Base-by-base conservation (phyloP, 1,284 basidiomycete genomes). In the Malassezia psittaci region DNA sequence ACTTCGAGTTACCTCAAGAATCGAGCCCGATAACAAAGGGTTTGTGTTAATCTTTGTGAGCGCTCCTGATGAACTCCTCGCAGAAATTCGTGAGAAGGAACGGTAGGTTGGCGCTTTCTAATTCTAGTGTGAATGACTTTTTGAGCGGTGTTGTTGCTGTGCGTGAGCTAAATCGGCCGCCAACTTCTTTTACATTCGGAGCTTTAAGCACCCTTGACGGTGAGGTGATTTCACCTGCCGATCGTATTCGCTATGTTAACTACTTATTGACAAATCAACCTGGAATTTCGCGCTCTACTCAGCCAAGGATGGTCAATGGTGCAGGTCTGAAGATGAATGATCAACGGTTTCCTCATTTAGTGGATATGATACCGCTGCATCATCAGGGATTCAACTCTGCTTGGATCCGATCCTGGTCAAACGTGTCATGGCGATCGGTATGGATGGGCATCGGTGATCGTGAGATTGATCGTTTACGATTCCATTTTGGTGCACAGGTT, bases 401-500 rank as follows among this genome's bases (percentile, higher is more conserved):
- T 2, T 75, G 72, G 72, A 49, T 75, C 32, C 60, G 65, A 34
- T 45, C 62, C 1, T 72, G 66, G 68, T 51, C 61, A n/a, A 62
- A 64, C 45, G 60, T 59, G 19, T 56, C 59, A 1, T 55, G 63
- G 15, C 41, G 53, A 21, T 59, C 64, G 12, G 43, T 65, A 2
- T 46, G 64, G 24, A 57, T 62, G 18, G 62, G 65, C 38, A 61
- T 72, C 13, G 58, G 54, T 0, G 36, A 65, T 15, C 45, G 57
- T 29, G 68, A 74, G 32, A 62, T 74, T 32, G 72, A 73, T 40
- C 60, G 61, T 24, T 58, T 74, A 34, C 62, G 71, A 13, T 61
- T 61, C 43, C 67, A 74, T 42, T 69, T 72, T 42, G 72, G 72
- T n/a, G 72, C 70, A 42, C 59, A 72, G n/a, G 54, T 73, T 11